These are phyloP conservation scores for Crithidia bombi DNA, from an alignment of 208 protist genomes.

Conservation along the genomic window DNA sequence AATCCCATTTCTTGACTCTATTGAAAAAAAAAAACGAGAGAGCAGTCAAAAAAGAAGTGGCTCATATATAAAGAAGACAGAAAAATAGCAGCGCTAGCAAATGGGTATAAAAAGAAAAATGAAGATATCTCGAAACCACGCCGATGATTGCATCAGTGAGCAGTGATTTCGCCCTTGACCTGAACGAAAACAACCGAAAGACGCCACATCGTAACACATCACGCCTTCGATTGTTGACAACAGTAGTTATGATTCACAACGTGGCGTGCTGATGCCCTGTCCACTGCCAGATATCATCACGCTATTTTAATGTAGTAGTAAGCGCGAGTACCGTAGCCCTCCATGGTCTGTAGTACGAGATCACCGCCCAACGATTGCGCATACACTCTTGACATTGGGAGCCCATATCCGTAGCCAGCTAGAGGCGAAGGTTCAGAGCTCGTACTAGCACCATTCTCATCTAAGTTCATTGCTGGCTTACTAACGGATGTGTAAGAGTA, in stretches of 20 bases:
- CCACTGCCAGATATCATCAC: neutral
- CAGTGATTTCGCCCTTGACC: neutral
- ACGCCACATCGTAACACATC: too few relatives aligned
- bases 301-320: conserved; percentile 90
- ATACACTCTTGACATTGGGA: conserved; percentile 94
- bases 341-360: conserved; percentile 92
- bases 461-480: conserved; percentile 53
- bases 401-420: conserved; percentile 95
- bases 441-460: conserved; percentile 21
- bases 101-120: conserved; percentile 20
- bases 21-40: neutral
- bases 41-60: conserved; percentile 23
- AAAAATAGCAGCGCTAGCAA: conserved; percentile 19
- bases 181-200: conserved; percentile 25
- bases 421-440: conserved; percentile 59
- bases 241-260: neutral
- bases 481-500: conserved; percentile 94
- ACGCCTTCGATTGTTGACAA: neutral
- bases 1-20: too few relatives aligned
- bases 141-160: too few relatives aligned
- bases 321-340: conserved; percentile 93
- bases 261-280: neutral
- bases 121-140: too few relatives aligned
- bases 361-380: conserved; percentile 94
- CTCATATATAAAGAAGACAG: conserved; percentile 16